Percentiles rank a stretch among this genome's conserved stretches.
Evolutionary conservation across 345 rosid genomes (phyloP).

Genomic region (Heritiera littoralis): DNA sequence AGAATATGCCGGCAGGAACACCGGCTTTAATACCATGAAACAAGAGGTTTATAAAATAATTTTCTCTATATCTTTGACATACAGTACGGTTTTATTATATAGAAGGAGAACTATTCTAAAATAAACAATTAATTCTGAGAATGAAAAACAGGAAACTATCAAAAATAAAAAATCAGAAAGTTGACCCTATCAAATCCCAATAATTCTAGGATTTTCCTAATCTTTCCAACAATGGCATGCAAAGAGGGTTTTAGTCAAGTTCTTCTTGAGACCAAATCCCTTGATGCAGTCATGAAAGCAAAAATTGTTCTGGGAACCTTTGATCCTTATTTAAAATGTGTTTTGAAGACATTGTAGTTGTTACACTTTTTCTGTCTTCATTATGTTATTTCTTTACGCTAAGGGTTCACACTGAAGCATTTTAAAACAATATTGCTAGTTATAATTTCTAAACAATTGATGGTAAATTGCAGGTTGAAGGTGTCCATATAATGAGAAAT

Average conservation of each 20-base stretch:
- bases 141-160: too few relatives aligned
- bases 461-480: slow-evolving; percentile 58
- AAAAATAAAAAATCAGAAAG: too few relatives aligned
- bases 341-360: neutral
- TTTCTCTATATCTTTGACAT: too few relatives aligned
- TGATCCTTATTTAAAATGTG: neutral
- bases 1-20: too few relatives aligned
- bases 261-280: neutral
- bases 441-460: slow-evolving; percentile 15
- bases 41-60: too few relatives aligned
- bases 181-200: too few relatives aligned
- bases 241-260: neutral
- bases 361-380: neutral
- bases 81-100: too few relatives aligned
- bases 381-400: neutral
- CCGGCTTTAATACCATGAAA: too few relatives aligned
- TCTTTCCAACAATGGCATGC: neutral
- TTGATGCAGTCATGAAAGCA: neutral
- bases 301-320: neutral
- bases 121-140: too few relatives aligned
- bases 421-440: slow-evolving; percentile 7
- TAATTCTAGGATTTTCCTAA: too few relatives aligned
- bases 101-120: too few relatives aligned
- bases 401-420: neutral
- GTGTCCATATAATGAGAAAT: slow-evolving; percentile 62